Evolutionary conservation across 108 stramenopile species (phyloP).

Genomic region (Mayamaea pseudoterrestris): DNA sequence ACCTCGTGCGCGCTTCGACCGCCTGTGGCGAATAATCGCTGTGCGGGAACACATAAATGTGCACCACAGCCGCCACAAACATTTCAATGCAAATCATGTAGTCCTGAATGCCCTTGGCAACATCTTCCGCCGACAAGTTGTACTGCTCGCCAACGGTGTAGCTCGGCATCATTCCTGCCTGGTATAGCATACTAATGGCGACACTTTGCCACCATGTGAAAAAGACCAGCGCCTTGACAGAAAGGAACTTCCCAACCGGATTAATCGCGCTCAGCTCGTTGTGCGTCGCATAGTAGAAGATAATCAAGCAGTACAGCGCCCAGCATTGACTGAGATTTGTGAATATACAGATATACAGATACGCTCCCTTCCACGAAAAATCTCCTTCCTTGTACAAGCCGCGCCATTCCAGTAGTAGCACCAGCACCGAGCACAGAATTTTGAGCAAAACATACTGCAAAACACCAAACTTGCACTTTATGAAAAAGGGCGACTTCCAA

Average conservation of each 20-base stretch:
- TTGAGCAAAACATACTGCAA: constrained; percentile 92
- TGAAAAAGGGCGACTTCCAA: constrained; percentile 80
- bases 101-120: constrained; percentile 92
- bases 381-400: constrained; percentile 85
- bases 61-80: constrained; percentile 87
- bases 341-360: constrained; percentile 79
- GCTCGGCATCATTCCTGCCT: constrained; percentile 75
- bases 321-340: constrained; percentile 90
- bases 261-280: constrained; percentile 82
- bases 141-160: constrained; percentile 29
- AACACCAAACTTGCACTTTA: constrained; percentile 80
- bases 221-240: constrained; percentile 92
- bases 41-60: constrained; percentile 90
- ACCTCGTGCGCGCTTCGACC: constrained; percentile 35
- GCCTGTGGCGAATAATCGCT: constrained; percentile 71
- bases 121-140: constrained; percentile 78
- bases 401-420: constrained; percentile 51
- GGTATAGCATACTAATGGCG: constrained; percentile 67
- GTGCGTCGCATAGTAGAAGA: constrained; percentile 88
- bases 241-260: constrained; percentile 91
- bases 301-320: constrained; percentile 92
- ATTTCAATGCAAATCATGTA: constrained; percentile 97
- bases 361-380: constrained; percentile 62
- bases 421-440: constrained; percentile 33
- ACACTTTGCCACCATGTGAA: constrained; percentile 95